phyloP scores from a whole-genome alignment of 495 filamentous ascomycete species.

The Aspergillus ellipticus region DNA sequence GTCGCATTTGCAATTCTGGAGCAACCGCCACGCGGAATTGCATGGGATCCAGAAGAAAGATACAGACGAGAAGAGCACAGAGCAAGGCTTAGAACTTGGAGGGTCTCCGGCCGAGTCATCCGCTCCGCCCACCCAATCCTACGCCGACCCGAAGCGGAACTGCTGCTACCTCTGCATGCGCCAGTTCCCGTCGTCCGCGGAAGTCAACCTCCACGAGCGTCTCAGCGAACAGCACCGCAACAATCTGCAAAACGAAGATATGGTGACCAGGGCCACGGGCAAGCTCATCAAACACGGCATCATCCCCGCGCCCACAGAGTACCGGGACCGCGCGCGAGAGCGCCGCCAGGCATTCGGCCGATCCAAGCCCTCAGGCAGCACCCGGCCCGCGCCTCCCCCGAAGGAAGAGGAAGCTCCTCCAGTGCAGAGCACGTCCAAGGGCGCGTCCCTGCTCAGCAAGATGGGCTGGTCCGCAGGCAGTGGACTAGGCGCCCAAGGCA shows the following conservation, averaged over 20 bases:
- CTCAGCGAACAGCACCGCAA: constrained; percentile 68
- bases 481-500: constrained; percentile 76
- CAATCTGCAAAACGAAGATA: constrained; percentile 60
- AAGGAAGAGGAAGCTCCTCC: constrained; percentile 35
- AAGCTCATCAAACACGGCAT: constrained; percentile 55
- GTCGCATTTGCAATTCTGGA: constrained; percentile 81
- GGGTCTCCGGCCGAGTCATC: constrained; percentile 11
- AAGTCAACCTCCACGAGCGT: constrained; percentile 73
- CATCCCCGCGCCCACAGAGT: constrained; percentile 41
- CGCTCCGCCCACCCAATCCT: constrained; percentile 52
- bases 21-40: constrained; percentile 79
- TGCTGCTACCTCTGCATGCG: constrained; percentile 77
- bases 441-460: constrained; percentile 77
- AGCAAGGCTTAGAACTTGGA: constrained; percentile 11
- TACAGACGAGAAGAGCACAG: constrained; percentile 22
- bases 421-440: constrained; percentile 63
- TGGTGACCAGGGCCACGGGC: constrained; percentile 54
- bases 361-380: constrained; percentile 48
- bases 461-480: constrained; percentile 85
- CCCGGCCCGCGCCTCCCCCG: constrained; percentile 24
- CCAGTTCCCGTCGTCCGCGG: constrained; percentile 63
- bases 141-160: constrained; percentile 63
- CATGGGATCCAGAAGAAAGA: constrained; percentile 54
- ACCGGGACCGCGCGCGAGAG: constrained; percentile 82
- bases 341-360: constrained; percentile 73